Evolutionary conservation across 805 yeast species (phyloP), one percentile per base, ranked within the genome.

Genomic region (Candida hispaniensis): DNA sequence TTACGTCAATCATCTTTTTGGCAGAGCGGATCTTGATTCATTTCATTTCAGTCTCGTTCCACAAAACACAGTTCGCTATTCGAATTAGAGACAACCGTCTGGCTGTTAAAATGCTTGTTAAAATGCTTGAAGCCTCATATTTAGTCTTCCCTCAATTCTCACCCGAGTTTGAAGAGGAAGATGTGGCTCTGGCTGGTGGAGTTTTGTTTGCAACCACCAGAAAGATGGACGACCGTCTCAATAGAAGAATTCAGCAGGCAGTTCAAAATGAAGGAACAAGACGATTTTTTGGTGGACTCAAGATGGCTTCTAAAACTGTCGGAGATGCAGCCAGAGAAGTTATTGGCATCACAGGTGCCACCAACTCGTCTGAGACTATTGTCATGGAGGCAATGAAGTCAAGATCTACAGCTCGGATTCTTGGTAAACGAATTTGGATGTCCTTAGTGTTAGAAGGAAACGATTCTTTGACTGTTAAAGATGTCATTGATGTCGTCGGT

Each of bases 381-480:
- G 61, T 60, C 11, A 43, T 50, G 25, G 50, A 51, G 11, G 59
- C 62, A 3, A 47, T 60, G 39, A 47, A 47, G 12, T 46, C 46
- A 32, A 41, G 43, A 19, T 40, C 38, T 3, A 35, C 51, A 3
- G 41, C 60, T 1, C 52, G 48, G 24, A 47, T 48, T 5, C 44
- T 60, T 30, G 64, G 61, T 6, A 40, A 46, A 27, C 54, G 66
- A 12, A 56, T 61, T 28, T 60, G 66, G 66, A 51, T 55, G 42
- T 56, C 64, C 6, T 43, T 60, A 30, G 64, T 60, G 2, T 49
- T 55, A 34, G 64, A 60, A 34, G 62, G 50, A 32, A 44, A 55
- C 2, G 56, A 49, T 4, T 42, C 43, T n/a, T 46, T 60, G 20
- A 41, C 46, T 3, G 44, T 51, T 24, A 51, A 53, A 7, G 64